phyloP scores from a whole-genome alignment of 139 green algal species.

The Tetratostichococcus sp. region DNA sequence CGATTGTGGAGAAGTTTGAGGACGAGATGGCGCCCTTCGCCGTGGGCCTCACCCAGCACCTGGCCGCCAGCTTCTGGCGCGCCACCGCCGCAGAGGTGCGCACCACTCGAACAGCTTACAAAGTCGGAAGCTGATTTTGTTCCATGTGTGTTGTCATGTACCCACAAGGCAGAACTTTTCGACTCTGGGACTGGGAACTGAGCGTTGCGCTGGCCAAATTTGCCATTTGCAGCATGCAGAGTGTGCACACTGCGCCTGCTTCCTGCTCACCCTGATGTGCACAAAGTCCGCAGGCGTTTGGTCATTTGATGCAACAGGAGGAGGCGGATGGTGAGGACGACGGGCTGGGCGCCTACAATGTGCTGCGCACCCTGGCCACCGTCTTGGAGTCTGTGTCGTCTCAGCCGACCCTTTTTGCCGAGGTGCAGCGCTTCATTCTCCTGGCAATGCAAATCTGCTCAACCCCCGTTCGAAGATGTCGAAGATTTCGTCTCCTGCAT shows the following conservation, averaged over 20 bases:
- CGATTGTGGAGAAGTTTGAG: slow-evolving; percentile 92
- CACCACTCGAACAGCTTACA: too few species aligned
- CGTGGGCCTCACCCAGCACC: slow-evolving; percentile 65
- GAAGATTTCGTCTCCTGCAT: too few species aligned
- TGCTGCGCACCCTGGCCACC: slow-evolving; percentile 84
- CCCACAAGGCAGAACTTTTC: too few species aligned
- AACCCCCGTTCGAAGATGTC: too few species aligned
- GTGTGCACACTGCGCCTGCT: too few species aligned
- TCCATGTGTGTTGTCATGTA: too few species aligned
- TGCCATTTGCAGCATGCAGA: too few species aligned
- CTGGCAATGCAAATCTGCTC: too few species aligned
- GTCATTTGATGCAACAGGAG: slow-evolving; percentile 17
- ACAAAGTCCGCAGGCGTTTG: too few species aligned
- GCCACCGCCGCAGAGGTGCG: background rate
- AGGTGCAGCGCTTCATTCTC: background rate
- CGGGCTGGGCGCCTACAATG: slow-evolving; percentile 81
- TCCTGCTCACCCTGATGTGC: background rate
- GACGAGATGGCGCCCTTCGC: slow-evolving; percentile 92
- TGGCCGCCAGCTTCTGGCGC: slow-evolving; percentile 69
- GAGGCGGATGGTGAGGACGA: slow-evolving; percentile 58
- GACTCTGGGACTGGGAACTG: too few species aligned
- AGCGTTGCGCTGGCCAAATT: too few species aligned
- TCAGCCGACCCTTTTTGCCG: slow-evolving; percentile 68
- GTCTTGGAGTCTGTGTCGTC: slow-evolving; percentile 79
- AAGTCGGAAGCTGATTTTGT: too few species aligned